These are phyloP conservation scores for Ganoderma lingzhi DNA, from an alignment of 1,284 basidiomycete genomes.

Conservation along the genomic window DNA sequence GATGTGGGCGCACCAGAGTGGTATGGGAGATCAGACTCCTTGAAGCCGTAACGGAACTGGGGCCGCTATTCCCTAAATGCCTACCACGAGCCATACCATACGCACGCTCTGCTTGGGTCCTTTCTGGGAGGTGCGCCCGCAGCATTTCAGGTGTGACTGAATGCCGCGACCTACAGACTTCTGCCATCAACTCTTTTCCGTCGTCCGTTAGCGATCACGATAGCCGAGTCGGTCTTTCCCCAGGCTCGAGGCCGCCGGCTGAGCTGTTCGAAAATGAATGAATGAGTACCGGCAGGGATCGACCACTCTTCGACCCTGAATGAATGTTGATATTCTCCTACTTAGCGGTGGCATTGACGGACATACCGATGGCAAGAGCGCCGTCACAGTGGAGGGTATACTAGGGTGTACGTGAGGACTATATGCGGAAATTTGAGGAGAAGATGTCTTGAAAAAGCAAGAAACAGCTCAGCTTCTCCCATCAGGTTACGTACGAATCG, in stretches of 20 bases:
- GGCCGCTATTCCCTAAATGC: conserved; percentile 21
- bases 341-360: background rate
- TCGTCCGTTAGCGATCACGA: conserved; percentile 2
- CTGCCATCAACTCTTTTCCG: conserved; percentile 6
- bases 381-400: background rate
- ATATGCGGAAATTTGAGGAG: background rate
- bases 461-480: background rate
- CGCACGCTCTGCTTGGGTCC: background rate
- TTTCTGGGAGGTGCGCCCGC: conserved; percentile 1
- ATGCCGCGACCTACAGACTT: background rate
- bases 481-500: conserved; percentile 4
- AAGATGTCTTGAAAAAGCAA: background rate
- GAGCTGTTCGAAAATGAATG: conserved; percentile 2
- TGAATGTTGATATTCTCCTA: background rate
- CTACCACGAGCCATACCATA: conserved; percentile 8
- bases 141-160: conserved; percentile 4
- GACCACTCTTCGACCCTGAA: background rate
- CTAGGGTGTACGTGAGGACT: background rate
- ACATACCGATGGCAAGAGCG: background rate
- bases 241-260: background rate
- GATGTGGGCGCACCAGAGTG: conserved; percentile 11
- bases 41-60: conserved; percentile 6
- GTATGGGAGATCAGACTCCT: conserved; percentile 13
- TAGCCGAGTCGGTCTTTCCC: conserved; percentile 1
- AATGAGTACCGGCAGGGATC: background rate